Evolutionary conservation across 2,329 filamentous ascomycete species (phyloP), one percentile per base, ranked within the genome.

Genomic region (Pyrenophora tritici-repentis): DNA sequence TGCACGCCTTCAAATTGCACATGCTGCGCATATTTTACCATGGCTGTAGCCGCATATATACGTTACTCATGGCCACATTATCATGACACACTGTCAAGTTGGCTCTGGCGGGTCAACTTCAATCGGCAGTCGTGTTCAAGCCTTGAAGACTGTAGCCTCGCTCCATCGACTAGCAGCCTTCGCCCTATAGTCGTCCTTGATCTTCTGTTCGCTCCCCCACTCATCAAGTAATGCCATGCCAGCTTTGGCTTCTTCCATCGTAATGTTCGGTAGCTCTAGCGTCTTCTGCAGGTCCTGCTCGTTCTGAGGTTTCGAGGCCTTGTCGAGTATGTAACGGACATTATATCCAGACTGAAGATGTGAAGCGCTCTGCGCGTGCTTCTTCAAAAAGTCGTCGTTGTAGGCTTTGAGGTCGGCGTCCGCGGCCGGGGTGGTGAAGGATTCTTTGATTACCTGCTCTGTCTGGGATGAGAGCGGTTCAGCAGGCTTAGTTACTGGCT

Each of bases 371-470:
- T 80, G 72, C 59, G 83, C 83, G 76, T 93, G 81, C 59, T 82
- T 79, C 35, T 80, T 70, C 14, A 86, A 73, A 72, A 86, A 93
- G 17, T 83, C 81, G 33, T 86, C 78, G 72, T 92, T 93, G 75
- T 81, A 83, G 59, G 84, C 78, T 40, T 80, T 76, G 36, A 90
- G 78, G 42, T 87, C 81, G 16, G 79, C 73, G 32, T 76, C 74
- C 24, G 82, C 81, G 8, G 82, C 75, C 6, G 86, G 79, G 18
- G 87, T 75, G 7, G 80, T 77, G 61, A 92, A 89, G 58, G 86
- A 85, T 2, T 83, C 75, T 53, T 87, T 85, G 60, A 96, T 77
- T 39, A 90, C 83, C 59, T 91, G 84, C 42, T 83, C 79, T 16
- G 88, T 83, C 73, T 89, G 83, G 0, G 85, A 77, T 16, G 91